A percentile compares a stretch with the other conserved stretches of the same genome.
Evolutionary conservation across 2,329 filamentous ascomycete species (phyloP).

Genomic region (Sporothrix mexicana): DNA sequence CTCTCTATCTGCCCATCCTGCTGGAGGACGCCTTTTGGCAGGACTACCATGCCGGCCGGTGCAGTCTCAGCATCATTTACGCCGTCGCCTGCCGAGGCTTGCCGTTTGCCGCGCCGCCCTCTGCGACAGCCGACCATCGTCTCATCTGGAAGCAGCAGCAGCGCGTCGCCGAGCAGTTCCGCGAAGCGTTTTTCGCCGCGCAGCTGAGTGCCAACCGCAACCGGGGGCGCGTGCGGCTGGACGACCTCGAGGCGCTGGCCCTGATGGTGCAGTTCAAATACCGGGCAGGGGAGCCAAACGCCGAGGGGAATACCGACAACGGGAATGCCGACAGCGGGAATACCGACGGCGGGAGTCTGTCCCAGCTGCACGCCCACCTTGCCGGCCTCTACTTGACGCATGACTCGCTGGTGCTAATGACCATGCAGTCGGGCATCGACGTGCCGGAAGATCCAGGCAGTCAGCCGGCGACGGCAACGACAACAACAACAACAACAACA

Average conservation of each 20-base stretch:
- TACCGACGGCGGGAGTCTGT: neutral
- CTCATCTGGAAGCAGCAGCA: slow-evolving; percentile 40
- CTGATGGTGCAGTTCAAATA: slow-evolving; percentile 39
- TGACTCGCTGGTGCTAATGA: slow-evolving; percentile 41
- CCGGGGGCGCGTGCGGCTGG: slow-evolving; percentile 31
- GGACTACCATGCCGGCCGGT: slow-evolving; percentile 38
- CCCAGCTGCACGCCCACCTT: slow-evolving; percentile 33
- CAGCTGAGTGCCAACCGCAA: slow-evolving; percentile 30
- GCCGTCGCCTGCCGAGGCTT: slow-evolving; percentile 41
- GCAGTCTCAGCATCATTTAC: slow-evolving; percentile 39
- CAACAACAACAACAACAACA: too few relatives aligned
- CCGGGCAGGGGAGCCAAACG: neutral
- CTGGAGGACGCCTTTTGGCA: slow-evolving; percentile 41
- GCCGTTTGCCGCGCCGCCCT: slow-evolving; percentile 35
- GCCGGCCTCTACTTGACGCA: slow-evolving; percentile 39
- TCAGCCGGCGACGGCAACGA: neutral
- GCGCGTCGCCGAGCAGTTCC: slow-evolving; percentile 39
- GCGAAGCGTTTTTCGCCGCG: slow-evolving; percentile 37
- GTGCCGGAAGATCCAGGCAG: neutral
- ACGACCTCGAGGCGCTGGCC: slow-evolving; percentile 39
- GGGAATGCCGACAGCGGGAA: neutral
- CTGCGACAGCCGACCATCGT: slow-evolving; percentile 22
- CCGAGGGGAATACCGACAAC: neutral
- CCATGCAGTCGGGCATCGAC: slow-evolving; percentile 35
- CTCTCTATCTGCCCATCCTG: slow-evolving; percentile 39